Evolutionary conservation across 1,284 basidiomycete species (phyloP), one percentile per base, ranked within the genome.

Genomic region (Malassezia dermatis): DNA sequence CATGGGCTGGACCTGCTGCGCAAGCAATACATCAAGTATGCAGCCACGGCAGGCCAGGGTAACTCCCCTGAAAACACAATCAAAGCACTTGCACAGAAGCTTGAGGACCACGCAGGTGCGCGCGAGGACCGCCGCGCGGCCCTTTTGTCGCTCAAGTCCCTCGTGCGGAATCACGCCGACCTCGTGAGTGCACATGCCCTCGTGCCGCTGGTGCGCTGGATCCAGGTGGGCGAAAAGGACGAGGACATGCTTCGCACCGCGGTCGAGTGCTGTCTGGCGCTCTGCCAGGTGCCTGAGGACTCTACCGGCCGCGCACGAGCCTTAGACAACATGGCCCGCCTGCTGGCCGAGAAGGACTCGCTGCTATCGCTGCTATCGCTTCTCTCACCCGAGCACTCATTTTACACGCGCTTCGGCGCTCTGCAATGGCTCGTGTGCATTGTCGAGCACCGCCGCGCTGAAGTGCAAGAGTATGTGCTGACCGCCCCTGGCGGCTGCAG

Each of bases 61-160:
- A 89, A 94, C 75, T 86, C 86, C 0, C 81, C 90, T 1, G 78
- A 81, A 15, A 87, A 89, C 58, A 90, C 89, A 17, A 88, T 96
- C 65, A 80, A 82, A 43, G 84, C 85, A 62, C 84, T 96, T 57
- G 86, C 85, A 61, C 89, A 94, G 73, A 80, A 89, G 46, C 83
- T 98, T 7, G 54, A 59, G 4, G 55, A 64, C 23, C 49, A 49
- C 12, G 52, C 60, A 19, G 39, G 55, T 26, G 21, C 47, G 39
- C 41, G 62, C 34, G 65, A 90, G 40, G 93, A 96, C 77, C 81
- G 91, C 63, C 82, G 89, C 48, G 91, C 91, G 17, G 86, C 91
- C 0, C 84, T 98, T 8, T 79, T 95, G 40, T 83, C 89, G 0
- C 81, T 98, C 64, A 96, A 96, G 75, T 90, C 90, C 13, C 82